Percentiles rank a stretch among this genome's conserved stretches.
These are phyloP conservation scores for Suhomyces xylopsoci DNA, from an alignment of 805 yeast genomes.

Conservation along the genomic window DNA sequence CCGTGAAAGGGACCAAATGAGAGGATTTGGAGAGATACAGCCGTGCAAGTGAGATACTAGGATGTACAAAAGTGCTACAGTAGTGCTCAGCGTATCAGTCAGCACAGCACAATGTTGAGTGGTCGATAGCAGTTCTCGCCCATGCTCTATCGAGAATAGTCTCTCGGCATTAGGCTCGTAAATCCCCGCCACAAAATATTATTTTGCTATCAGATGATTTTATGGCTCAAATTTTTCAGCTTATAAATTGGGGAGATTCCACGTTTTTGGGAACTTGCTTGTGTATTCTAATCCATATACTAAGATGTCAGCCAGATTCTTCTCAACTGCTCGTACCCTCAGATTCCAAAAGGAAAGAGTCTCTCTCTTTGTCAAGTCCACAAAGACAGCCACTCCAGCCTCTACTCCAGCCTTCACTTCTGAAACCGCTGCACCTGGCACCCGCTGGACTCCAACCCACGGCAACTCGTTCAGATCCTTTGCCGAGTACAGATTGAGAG, in stretches of 20 bases:
- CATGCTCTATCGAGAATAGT: too few relatives aligned
- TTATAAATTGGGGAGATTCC: conserved; percentile 1
- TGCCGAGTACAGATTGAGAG: conserved; percentile 44
- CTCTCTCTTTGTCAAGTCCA: conserved; percentile 22
- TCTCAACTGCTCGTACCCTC: conserved; percentile 19
- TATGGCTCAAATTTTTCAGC: conserved; percentile 1
- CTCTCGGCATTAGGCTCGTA: background rate
- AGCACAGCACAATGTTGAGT: too few relatives aligned
- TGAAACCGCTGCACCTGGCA: conserved; percentile 15
- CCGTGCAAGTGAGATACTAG: too few relatives aligned
- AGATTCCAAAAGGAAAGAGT: conserved; percentile 29
- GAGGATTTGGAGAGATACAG: too few relatives aligned
- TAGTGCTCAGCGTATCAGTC: background rate
- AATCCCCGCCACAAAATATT: conserved; percentile 1
- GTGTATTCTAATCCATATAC: background rate
- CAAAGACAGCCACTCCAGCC: conserved; percentile 12
- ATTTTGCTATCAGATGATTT: background rate
- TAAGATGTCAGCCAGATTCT: conserved; percentile 15
- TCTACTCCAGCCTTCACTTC: conserved; percentile 4
- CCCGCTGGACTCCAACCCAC: conserved; percentile 37
- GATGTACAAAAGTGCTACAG: background rate
- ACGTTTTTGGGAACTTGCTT: background rate
- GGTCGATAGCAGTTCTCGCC: too few relatives aligned
- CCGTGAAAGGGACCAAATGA: too few relatives aligned
- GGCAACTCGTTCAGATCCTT: conserved; percentile 42